Percentiles rank a stretch among this genome's conserved stretches.
Evolutionary conservation across 495 filamentous ascomycete species (phyloP).

Genomic region (Staphylotrichum longicolle): DNA sequence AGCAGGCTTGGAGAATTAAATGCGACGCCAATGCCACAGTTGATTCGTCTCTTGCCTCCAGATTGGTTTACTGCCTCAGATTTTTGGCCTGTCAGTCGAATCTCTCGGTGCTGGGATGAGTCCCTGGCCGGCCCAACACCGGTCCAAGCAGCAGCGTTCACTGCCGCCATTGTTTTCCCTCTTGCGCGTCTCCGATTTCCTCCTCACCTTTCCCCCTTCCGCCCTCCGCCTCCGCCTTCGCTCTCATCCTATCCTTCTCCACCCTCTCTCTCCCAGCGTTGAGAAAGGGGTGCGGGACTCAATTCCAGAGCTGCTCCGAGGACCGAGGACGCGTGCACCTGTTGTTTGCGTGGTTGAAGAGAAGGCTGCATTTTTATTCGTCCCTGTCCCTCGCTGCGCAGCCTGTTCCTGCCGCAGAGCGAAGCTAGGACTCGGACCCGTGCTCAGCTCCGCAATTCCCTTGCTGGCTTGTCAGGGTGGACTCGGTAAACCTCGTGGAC

Average conservation of each 20-base stretch:
- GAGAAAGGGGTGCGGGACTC: conserved; percentile 22
- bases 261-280: conserved; percentile 21
- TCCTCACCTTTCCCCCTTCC: conserved; percentile 25
- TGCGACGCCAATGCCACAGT: no score
- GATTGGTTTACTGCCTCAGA: no score
- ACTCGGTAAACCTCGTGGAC: conserved; percentile 23
- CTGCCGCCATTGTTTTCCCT: conserved; percentile 10
- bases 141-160: conserved; percentile 12
- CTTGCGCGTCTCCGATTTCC: conserved; percentile 25
- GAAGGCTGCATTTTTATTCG: conserved; percentile 3
- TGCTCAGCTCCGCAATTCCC: conserved; percentile 26
- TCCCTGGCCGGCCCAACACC: background rate
- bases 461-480: conserved; percentile 14
- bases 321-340: conserved; percentile 11
- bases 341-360: background rate
- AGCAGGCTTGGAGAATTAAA: no score
- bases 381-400: background rate
- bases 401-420: conserved; percentile 16
- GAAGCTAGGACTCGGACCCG: conserved; percentile 18
- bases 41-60: no score
- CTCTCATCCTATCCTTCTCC: conserved; percentile 20
- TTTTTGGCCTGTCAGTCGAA: no score
- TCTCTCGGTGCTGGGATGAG: background rate
- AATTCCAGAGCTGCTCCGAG: background rate
- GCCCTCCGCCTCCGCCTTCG: conserved; percentile 17